Conservation (phyloP, 148 eudicot genomes). For the Drosera capensis region DNA sequence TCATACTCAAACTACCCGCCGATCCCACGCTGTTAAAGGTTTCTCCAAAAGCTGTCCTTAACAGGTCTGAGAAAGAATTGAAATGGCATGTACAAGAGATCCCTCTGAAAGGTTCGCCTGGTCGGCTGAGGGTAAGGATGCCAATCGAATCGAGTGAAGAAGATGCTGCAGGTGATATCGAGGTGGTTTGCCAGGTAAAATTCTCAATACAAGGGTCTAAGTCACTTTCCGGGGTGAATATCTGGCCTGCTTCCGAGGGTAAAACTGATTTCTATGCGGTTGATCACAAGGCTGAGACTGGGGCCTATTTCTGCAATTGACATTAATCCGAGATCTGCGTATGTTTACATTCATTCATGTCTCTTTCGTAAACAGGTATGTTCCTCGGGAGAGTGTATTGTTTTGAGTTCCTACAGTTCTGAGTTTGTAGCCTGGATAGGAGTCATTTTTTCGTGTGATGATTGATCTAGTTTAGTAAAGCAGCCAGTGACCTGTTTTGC, state of each 20-base stretch:
- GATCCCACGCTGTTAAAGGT: conserved; percentile 67
- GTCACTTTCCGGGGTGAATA: conserved; percentile 66
- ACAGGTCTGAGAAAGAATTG: conserved; percentile 70
- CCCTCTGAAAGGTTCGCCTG: conserved; percentile 65
- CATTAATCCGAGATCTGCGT: conserved; percentile 6
- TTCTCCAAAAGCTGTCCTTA: conserved; percentile 79
- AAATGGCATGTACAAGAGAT: conserved; percentile 83
- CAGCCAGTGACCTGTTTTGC: no score
- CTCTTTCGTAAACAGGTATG: conserved; percentile 15
- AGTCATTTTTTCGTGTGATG: no score
- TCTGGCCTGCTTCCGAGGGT: conserved; percentile 74
- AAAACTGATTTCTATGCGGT: conserved; percentile 55
- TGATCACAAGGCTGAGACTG: conserved; percentile 61
- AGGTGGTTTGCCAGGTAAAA: conserved; percentile 57
- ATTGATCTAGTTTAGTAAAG: no score
- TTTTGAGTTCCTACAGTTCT: conserved; percentile 10
- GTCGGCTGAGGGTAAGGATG: conserved; percentile 68
- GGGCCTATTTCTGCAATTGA: conserved; percentile 62
- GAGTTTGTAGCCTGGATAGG: conserved; percentile 7
- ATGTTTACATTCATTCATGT: no score
- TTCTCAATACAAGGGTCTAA: conserved; percentile 41
- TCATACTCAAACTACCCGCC: conserved; percentile 64
- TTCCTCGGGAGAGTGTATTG: conserved; percentile 20
- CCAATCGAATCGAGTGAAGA: conserved; percentile 66
- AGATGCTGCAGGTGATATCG: conserved; percentile 60